These are phyloP conservation scores for Didymella segeticola DNA, from an alignment of 2,329 filamentous ascomycete species.

Conservation along the genomic window DNA sequence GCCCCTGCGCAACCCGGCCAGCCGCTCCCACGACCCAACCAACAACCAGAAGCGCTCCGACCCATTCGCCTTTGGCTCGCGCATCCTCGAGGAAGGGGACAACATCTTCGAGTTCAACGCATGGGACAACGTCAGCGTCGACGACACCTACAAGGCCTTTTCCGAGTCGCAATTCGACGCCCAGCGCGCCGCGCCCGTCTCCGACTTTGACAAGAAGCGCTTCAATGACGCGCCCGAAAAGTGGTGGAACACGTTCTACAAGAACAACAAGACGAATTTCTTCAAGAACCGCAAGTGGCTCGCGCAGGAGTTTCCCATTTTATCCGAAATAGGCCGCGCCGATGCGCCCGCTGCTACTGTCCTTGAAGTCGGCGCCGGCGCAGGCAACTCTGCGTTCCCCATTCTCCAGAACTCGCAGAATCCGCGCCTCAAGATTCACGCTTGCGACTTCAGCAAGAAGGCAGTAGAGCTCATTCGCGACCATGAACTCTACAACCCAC, in stretches of 20 bases:
- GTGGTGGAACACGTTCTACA: constrained; percentile 99
- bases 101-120: constrained; percentile 97
- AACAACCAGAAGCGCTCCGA: constrained; percentile 87
- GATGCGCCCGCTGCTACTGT: constrained; percentile 74
- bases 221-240: constrained; percentile 91
- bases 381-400: constrained; percentile 95
- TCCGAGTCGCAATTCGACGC: constrained; percentile 82
- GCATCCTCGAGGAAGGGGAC: constrained; percentile 81
- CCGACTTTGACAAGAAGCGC: constrained; percentile 88
- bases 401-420: constrained; percentile 88
- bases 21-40: constrained; percentile 73
- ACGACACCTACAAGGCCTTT: constrained; percentile 85
- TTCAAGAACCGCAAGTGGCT: constrained; percentile 99
- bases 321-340: constrained; percentile 75
- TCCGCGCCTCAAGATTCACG: constrained; percentile 80
- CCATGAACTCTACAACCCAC: constrained; percentile 75
- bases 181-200: constrained; percentile 86
- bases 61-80: constrained; percentile 94
- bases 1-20: constrained; percentile 53
- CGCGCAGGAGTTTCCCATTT: constrained; percentile 89
- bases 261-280: constrained; percentile 96
- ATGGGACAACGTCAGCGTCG: constrained; percentile 97
- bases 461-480: constrained; percentile 91
- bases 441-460: constrained; percentile 94
- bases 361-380: constrained; percentile 91